These are phyloP conservation scores for Apiospora hydei DNA, from an alignment of 2,329 filamentous ascomycete genomes.

Conservation along the genomic window DNA sequence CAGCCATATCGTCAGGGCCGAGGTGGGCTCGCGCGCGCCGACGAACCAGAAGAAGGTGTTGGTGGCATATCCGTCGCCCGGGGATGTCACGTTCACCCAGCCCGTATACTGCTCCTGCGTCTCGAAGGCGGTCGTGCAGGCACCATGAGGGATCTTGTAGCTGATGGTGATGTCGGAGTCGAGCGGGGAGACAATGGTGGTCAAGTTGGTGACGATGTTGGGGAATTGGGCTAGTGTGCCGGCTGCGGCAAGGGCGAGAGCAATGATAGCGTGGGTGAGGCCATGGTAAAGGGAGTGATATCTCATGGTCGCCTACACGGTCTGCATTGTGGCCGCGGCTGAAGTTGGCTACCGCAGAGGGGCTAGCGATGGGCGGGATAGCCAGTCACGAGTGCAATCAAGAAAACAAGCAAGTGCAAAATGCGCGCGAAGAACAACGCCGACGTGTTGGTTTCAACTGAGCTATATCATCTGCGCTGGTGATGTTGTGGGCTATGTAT, in stretches of 20 bases:
- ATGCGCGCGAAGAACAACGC: neutral
- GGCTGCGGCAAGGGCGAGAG: constrained; percentile 51
- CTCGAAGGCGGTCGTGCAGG: constrained; percentile 51
- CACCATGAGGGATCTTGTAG: constrained; percentile 56
- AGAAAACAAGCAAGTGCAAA: neutral
- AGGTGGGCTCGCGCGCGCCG: constrained; percentile 54
- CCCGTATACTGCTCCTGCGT: constrained; percentile 51
- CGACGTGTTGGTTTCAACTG: neutral
- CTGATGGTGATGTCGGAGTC: constrained; percentile 49
- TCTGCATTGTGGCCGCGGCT: neutral
- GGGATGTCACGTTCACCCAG: constrained; percentile 47
- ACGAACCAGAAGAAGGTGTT: constrained; percentile 58
- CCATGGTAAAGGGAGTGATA: neutral
- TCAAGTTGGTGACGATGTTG: constrained; percentile 36
- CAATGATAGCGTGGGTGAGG: neutral
- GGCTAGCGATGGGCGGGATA: neutral
- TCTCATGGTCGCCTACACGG: neutral
- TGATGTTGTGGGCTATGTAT: neutral
- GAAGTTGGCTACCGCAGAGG: neutral
- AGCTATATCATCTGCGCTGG: neutral
- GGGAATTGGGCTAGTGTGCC: constrained; percentile 38
- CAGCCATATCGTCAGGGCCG: constrained; percentile 59
- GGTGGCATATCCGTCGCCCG: constrained; percentile 41
- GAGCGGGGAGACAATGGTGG: constrained; percentile 49
- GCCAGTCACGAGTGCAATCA: neutral